Evolutionary conservation across 1,284 basidiomycete genomes (phyloP).

Genomic region (Rhodofomes roseus): DNA sequence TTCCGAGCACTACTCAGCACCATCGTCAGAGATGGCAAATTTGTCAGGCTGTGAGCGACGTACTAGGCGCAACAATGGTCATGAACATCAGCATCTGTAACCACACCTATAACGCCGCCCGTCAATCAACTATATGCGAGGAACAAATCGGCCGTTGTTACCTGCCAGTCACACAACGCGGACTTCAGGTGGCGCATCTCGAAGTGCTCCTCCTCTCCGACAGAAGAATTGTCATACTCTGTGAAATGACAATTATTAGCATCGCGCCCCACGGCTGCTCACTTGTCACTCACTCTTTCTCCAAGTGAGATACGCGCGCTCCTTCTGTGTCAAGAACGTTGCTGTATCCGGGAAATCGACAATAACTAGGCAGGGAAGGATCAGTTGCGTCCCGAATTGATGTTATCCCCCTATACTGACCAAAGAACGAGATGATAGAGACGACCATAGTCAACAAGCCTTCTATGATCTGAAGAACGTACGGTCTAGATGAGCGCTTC

Average conservation of each 20-base stretch:
- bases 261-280: slow-evolving; percentile 64
- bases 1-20: slow-evolving; percentile 12
- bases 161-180: slow-evolving; percentile 64
- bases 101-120: slow-evolving; percentile 1
- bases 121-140: background rate
- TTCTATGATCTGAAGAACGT: background rate
- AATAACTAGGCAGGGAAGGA: slow-evolving; percentile 47
- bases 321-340: slow-evolving; percentile 54
- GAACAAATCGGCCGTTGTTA: background rate
- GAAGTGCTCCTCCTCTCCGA: slow-evolving; percentile 64
- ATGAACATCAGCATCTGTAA: slow-evolving; percentile 6
- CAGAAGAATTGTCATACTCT: slow-evolving; percentile 60
- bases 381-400: background rate
- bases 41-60: background rate
- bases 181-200: slow-evolving; percentile 47
- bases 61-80: slow-evolving; percentile 6
- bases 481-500: background rate
- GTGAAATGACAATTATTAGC: background rate
- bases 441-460: background rate
- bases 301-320: slow-evolving; percentile 56
- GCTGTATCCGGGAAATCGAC: slow-evolving; percentile 60
- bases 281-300: slow-evolving; percentile 47
- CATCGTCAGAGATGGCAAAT: background rate
- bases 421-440: background rate
- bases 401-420: background rate